Percentiles rank a stretch among this genome's conserved stretches.
Evolutionary conservation across 1,284 basidiomycete genomes (phyloP).

Genomic region (Rhizoctonia solani): DNA sequence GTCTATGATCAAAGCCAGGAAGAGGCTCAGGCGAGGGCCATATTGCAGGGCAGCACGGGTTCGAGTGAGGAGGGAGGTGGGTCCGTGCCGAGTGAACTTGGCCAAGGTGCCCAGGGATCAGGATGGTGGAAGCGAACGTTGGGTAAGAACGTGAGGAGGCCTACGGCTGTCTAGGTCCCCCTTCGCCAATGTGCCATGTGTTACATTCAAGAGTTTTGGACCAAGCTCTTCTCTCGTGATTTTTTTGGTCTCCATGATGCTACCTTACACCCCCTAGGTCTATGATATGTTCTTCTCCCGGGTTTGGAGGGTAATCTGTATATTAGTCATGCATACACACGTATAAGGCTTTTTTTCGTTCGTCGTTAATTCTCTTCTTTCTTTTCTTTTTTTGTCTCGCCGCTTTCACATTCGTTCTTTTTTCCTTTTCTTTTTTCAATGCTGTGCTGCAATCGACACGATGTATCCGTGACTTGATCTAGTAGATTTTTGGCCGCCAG

Average conservation of each 20-base stretch:
- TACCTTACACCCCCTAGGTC: not conserved
- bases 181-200: no score
- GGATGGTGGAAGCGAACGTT: conserved; percentile 24
- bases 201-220: no score
- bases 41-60: conserved; percentile 1
- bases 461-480: no score
- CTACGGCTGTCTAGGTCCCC: no score
- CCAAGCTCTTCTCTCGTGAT: no score
- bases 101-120: not conserved
- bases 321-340: not conserved
- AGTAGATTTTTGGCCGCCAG: not conserved
- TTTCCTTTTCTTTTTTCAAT: no score
- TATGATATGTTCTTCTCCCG: conserved; percentile 15
- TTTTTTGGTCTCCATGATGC: not conserved
- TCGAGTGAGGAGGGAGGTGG: not conserved
- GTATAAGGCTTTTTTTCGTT: not conserved
- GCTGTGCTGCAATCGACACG: no score
- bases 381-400: not conserved
- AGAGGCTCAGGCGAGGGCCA: conserved; percentile 12
- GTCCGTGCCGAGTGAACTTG: not conserved
- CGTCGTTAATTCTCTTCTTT: not conserved
- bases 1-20: conserved; percentile 29
- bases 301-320: conserved; percentile 8
- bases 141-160: not conserved
- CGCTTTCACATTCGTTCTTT: not conserved